phyloP scores from a whole-genome alignment of 306 rosid genomes.

The Castanea mollissima region DNA sequence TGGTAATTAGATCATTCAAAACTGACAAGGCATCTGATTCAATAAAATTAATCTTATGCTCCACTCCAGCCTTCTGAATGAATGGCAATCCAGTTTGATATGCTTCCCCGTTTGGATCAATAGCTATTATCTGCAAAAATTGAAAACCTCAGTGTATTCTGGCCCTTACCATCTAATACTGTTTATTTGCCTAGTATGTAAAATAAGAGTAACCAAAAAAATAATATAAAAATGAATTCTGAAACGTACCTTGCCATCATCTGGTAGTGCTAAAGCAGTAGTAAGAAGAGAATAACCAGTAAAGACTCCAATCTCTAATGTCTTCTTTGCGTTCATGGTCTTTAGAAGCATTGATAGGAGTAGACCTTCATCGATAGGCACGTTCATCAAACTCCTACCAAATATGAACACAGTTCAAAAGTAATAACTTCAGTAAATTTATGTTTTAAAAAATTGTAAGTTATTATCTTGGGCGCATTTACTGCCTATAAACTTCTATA shows the following conservation, averaged over 20 bases:
- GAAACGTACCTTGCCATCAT: conserved; percentile 34
- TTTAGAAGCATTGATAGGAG: conserved; percentile 51
- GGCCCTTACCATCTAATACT: too few relatives aligned
- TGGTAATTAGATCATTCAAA: conserved; percentile 20
- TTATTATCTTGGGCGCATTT: too few relatives aligned
- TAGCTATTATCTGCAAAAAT: conserved; percentile 33
- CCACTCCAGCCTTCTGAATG: conserved; percentile 48
- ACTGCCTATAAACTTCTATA: background rate
- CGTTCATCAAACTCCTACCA: conserved; percentile 46
- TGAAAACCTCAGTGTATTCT: too few relatives aligned
- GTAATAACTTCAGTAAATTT: too few relatives aligned
- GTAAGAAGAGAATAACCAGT: conserved; percentile 71
- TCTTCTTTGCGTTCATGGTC: conserved; percentile 55
- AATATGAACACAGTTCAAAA: background rate
- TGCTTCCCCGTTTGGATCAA: conserved; percentile 42
- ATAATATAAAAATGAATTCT: background rate
- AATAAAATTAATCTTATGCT: conserved; percentile 43
- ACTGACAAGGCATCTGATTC: conserved; percentile 22
- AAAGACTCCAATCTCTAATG: conserved; percentile 61
- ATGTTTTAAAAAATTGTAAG: background rate
- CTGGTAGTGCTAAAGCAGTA: conserved; percentile 60
- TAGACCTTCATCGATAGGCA: conserved; percentile 51
- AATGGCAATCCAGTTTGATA: conserved; percentile 49
- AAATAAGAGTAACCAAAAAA: too few relatives aligned
- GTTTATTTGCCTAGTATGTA: too few relatives aligned